Conservation (phyloP, 2,329 filamentous ascomycete species). For the Aspergillus sp. region DNA sequence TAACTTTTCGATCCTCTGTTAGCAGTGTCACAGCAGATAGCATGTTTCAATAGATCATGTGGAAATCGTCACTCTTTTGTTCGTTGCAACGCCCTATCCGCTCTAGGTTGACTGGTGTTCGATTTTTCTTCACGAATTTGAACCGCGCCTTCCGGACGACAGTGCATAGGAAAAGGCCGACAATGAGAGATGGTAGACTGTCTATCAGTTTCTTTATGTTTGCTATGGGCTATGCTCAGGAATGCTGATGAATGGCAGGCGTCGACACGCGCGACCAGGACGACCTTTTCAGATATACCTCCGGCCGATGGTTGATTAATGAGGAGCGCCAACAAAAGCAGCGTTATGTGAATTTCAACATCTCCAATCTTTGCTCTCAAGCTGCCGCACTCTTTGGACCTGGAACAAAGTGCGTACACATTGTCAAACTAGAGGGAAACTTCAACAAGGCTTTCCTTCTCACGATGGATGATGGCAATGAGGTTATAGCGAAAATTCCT, state of each 20-base stretch:
- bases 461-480: conserved; percentile 21
- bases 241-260: background rate
- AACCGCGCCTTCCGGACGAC: background rate
- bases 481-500: conserved; percentile 27
- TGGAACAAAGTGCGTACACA: conserved; percentile 23
- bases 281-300: conserved; percentile 29
- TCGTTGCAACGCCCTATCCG: background rate
- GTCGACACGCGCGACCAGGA: background rate
- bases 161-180: background rate
- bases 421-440: conserved; percentile 20
- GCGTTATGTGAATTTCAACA: conserved; percentile 30
- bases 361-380: conserved; percentile 30
- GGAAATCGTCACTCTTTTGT: background rate
- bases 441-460: conserved; percentile 28
- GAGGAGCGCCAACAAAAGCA: conserved; percentile 22
- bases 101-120: background rate
- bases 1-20: background rate
- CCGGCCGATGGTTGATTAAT: conserved; percentile 29
- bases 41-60: background rate
- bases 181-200: background rate
- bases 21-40: background rate
- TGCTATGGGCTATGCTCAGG: background rate
- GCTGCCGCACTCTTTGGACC: conserved; percentile 20
- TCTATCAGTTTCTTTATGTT: background rate
- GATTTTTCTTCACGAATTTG: background rate